Base-by-base conservation (phyloP, 345 rosid species). In the Aquilaria sinensis region DNA sequence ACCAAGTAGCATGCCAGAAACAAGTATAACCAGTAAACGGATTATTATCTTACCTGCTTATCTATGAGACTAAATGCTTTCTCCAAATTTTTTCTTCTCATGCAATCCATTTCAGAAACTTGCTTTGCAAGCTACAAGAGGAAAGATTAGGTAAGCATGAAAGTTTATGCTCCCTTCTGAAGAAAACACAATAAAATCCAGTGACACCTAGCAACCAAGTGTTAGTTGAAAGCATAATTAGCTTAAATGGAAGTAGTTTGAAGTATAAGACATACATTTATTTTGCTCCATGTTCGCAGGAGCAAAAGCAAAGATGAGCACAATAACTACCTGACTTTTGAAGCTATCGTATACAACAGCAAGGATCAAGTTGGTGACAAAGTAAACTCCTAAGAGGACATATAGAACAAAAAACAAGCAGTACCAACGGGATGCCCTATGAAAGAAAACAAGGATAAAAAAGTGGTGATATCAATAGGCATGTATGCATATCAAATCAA, bases 301-400 rank as follows among this genome's bases (percentile, higher is more conserved):
- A 41, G 62, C 46, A 47, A 45, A 43, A 53, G 5, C 56, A 60
- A 57, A 31, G 34, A 69, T 2, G 30, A 68, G 69, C 33, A 37
- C 37, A 70, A 47, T 58, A 54, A 56, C 31, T 78, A 90, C 99
- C 99, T 94, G 91, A 70, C 82, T 73, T 83, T 88, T 94, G 74
- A 94, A 94, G 80, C 96, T 86, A 72, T 94, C 96, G 60, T 94
- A 94, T 11, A 94, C 91, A 61, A 94, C 99, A 69, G 97, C 99
- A 77, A 94, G 97, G 67, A 94, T 80, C 88, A 94, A 82, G 80
- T 94, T 94, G 0, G 97, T 94, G 83, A 94, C 95, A 29, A 90
- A 94, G 85, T 94, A 94, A 74, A 94, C 96, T 4, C 91, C 99
- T 73, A 94, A 50, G 57, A 94, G 85, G 72, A 94, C 83, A 34